Base-by-base conservation (phyloP, 164 flowering plant genomes). In the Cinnamomum micranthum region DNA sequence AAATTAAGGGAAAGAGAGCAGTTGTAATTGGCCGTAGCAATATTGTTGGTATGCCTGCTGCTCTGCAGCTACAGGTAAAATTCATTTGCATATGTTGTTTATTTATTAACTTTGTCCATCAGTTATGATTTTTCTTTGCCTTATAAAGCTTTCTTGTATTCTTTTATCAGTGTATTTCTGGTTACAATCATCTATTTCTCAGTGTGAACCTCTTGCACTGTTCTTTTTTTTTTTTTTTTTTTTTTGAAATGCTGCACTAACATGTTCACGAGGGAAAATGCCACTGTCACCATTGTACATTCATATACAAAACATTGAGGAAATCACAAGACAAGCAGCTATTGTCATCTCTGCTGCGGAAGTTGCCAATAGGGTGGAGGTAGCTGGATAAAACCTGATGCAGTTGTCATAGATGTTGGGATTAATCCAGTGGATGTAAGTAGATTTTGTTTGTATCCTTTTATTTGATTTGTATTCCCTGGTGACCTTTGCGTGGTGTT, bases 11-110 rank as follows among this genome's bases (percentile, higher is more conserved):
- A 63, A 94, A 94, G 85, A 83, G 88, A 70, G 99, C 99, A 41
- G 99, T 94, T 82, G 98, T 95, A n/a, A 87, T 95, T 79, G 98
- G 98, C 15, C 88, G 98, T 77, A 95, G 99, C 81, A 92, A 95
- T 79, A 94, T 93, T 76, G 99, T 96, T 75, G 99, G 99, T 70
- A 87, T 85, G 87, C 98, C 99, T 24, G 98, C 92, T 74, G 95
- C 98, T 72, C 79, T 91, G 31, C 79, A 92, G 66, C 84, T 96
- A 69, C 99, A 91, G 80, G 98, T 92, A 85, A 79, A 24, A 6
- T 73, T 15, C 5, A 7, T 68, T 23, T 14, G 31, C 13, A 20
- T 9, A 12, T 66, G 11, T 55, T 25, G 47, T 27, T 27, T 27
- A 27, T 27, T 28, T 28, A 28, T 2, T 28, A 28, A 28, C 31